Percentiles rank a stretch among this genome's conserved stretches.
These are phyloP conservation scores for Nitzschia palea DNA, from an alignment of 108 stramenopile genomes.

Conservation along the genomic window DNA sequence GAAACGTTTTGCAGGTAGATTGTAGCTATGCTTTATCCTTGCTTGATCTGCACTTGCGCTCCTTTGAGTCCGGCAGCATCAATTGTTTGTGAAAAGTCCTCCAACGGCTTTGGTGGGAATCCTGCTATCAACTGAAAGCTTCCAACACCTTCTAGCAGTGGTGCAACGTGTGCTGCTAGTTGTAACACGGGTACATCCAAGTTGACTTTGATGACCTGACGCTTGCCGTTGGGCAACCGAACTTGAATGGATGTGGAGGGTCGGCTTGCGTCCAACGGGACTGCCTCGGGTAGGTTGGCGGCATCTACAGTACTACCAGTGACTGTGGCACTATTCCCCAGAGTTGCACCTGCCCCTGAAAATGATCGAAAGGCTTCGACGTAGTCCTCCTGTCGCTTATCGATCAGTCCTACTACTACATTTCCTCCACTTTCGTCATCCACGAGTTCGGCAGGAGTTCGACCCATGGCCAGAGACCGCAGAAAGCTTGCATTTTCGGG, in stretches of 20 bases:
- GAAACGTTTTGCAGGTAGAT: neutral
- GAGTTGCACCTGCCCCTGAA: conserved; percentile 45
- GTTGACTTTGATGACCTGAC: conserved; percentile 63
- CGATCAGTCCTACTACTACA: conserved; percentile 75
- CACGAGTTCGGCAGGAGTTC: conserved; percentile 66
- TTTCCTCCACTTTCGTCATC: conserved; percentile 36
- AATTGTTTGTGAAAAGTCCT: conserved; percentile 52
- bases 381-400: conserved; percentile 79
- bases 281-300: conserved; percentile 14
- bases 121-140: conserved; percentile 67
- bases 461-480: conserved; percentile 72
- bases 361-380: conserved; percentile 61
- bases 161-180: conserved; percentile 50
- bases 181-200: conserved; percentile 38
- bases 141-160: neutral
- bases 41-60: conserved; percentile 65
- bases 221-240: conserved; percentile 68
- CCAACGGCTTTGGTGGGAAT: conserved; percentile 70
- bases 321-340: conserved; percentile 9
- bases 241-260: conserved; percentile 71
- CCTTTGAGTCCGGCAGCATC: conserved; percentile 79
- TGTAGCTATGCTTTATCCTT: conserved; percentile 27
- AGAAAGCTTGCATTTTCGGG: conserved; percentile 88
- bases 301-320: conserved; percentile 45
- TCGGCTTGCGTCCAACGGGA: conserved; percentile 33